Evolutionary conservation across 2,329 filamentous ascomycete species (phyloP).

Genomic region (Penicillium sclerotiorum): DNA sequence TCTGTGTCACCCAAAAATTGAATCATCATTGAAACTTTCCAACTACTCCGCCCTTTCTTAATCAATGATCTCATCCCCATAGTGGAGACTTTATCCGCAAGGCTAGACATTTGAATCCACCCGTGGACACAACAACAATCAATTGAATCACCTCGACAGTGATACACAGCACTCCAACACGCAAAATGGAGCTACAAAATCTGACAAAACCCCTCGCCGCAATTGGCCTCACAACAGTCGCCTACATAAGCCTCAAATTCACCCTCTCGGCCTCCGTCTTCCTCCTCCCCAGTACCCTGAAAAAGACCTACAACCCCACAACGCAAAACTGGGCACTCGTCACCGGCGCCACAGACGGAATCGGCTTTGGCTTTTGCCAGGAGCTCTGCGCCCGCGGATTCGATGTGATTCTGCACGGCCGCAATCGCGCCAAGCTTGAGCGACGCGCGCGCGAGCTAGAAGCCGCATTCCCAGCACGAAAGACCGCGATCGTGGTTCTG

Average conservation of each 20-base stretch:
- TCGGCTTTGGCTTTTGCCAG: slow-evolving; percentile 55
- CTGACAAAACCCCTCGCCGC: slow-evolving; percentile 13
- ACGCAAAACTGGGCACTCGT: slow-evolving; percentile 25
- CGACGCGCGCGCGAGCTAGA: slow-evolving; percentile 45
- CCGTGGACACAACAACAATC: too few species aligned
- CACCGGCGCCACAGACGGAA: slow-evolving; percentile 60
- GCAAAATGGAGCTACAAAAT: neutral
- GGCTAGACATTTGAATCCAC: too few species aligned
- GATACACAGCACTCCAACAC: neutral
- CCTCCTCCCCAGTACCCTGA: slow-evolving; percentile 18
- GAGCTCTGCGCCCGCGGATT: slow-evolving; percentile 57
- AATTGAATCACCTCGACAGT: neutral
- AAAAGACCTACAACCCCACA: slow-evolving; percentile 20
- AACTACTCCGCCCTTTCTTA: too few species aligned
- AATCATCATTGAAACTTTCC: too few species aligned
- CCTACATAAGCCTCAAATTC: slow-evolving; percentile 14
- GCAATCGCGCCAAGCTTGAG: slow-evolving; percentile 53
- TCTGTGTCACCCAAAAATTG: too few species aligned
- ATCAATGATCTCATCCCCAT: too few species aligned
- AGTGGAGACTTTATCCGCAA: too few species aligned
- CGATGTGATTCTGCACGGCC: slow-evolving; percentile 62
- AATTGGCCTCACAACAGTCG: slow-evolving; percentile 19
- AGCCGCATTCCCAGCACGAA: slow-evolving; percentile 41
- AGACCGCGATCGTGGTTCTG: slow-evolving; percentile 47
- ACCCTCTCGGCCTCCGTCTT: slow-evolving; percentile 18